A percentile compares a stretch with the other conserved stretches of the same genome.
These are phyloP conservation scores for Zopfochytrium polystomum DNA, from an alignment of 371 early-diverging fungal genomes.

Conservation along the genomic window DNA sequence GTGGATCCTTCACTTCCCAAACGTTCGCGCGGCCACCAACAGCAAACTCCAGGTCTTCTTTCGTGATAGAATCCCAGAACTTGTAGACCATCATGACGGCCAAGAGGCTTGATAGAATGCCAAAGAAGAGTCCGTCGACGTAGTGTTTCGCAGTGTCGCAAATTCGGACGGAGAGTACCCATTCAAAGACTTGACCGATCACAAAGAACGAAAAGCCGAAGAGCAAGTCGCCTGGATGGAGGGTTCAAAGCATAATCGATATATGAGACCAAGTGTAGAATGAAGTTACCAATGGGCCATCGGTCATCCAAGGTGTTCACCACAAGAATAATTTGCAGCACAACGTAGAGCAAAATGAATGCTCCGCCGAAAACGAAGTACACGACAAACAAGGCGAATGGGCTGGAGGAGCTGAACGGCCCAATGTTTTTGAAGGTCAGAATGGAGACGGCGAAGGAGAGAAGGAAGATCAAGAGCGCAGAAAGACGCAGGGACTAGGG, in stretches of 20 bases:
- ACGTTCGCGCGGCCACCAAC: conserved; percentile 84
- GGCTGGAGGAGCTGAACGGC: conserved; percentile 60
- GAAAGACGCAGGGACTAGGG: no score
- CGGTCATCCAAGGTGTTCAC: conserved; percentile 91
- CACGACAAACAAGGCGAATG: conserved; percentile 80
- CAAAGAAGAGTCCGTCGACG: conserved; percentile 95
- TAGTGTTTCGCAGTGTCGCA: conserved; percentile 90
- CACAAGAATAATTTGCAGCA: conserved; percentile 89
- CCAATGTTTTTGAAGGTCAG: conserved; percentile 72
- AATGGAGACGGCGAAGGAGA: conserved; percentile 75
- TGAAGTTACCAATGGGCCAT: conserved; percentile 93
- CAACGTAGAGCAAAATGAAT: conserved; percentile 77
- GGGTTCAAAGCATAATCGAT: no score
- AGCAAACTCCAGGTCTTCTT: conserved; percentile 95
- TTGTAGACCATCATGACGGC: conserved; percentile 99
- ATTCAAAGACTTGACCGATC: conserved; percentile 80
- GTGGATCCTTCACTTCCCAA: conserved; percentile 90
- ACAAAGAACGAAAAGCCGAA: no score
- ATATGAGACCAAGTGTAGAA: conserved; percentile 85
- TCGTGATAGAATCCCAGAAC: conserved; percentile 98
- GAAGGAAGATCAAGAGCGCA: no score
- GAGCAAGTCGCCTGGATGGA: no score
- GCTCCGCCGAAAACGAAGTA: conserved; percentile 84
- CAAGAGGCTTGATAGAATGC: conserved; percentile 83
- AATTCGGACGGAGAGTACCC: conserved; percentile 70